Conservation (phyloP, 805 yeast genomes). For the Wickerhamiella slavikovae region DNA sequence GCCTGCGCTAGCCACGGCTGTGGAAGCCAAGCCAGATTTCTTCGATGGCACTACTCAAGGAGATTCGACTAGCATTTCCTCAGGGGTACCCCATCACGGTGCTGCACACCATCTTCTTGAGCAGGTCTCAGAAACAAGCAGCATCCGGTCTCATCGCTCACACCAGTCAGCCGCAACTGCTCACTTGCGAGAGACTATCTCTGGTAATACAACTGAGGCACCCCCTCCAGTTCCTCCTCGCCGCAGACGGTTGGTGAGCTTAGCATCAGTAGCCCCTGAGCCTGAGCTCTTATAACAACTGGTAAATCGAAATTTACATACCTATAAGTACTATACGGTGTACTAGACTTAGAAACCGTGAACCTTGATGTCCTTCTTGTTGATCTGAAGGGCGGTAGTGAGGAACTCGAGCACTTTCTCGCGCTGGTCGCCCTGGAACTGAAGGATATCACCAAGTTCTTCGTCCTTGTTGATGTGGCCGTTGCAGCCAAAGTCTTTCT, state of each 20-base stretch:
- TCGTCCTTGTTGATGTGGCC: slow-evolving; percentile 95
- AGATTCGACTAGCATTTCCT: too few relatives aligned
- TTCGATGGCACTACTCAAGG: too few relatives aligned
- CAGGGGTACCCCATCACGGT: too few relatives aligned
- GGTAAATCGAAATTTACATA: too few relatives aligned
- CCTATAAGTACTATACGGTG: too few relatives aligned
- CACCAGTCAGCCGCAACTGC: too few relatives aligned
- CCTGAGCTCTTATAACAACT: neutral
- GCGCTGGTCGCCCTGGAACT: slow-evolving; percentile 98
- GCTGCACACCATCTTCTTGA: too few relatives aligned
- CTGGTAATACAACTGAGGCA: neutral
- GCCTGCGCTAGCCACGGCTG: too few relatives aligned
- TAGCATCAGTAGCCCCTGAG: neutral
- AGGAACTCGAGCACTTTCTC: slow-evolving; percentile 86
- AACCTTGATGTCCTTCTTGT: slow-evolving; percentile 91
- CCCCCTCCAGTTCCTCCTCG: neutral
- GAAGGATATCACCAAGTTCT: slow-evolving; percentile 91
- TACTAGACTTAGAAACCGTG: slow-evolving; percentile 62
- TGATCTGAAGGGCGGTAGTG: slow-evolving; percentile 66
- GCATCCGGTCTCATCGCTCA: too few relatives aligned
- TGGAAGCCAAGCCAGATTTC: too few relatives aligned
- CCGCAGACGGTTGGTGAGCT: neutral
- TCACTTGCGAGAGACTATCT: too few relatives aligned
- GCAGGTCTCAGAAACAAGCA: too few relatives aligned
- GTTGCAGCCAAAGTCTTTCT: slow-evolving; percentile 97